Percentiles rank a stretch among this genome's conserved stretches.
phyloP scores from a whole-genome alignment of 2,329 filamentous ascomycete species.

The Diplodia seriata region DNA sequence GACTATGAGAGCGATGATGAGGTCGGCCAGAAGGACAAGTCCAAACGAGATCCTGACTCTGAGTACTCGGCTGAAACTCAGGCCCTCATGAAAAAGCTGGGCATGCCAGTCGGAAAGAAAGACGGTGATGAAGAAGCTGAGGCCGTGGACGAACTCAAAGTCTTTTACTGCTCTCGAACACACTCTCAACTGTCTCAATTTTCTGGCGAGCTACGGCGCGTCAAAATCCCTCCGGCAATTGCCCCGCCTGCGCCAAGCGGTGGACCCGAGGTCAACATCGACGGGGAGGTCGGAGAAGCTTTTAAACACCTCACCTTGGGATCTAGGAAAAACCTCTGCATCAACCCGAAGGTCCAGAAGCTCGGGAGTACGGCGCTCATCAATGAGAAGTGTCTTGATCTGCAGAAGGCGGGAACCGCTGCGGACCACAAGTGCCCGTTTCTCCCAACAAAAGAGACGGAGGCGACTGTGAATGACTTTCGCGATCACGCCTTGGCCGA shows the following conservation, averaged over 20 bases:
- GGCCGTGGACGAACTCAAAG: conserved; percentile 73
- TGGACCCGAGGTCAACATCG: conserved; percentile 28
- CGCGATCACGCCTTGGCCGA: conserved; percentile 83
- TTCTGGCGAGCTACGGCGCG: conserved; percentile 78
- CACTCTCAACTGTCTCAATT: conserved; percentile 93
- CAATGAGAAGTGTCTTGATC: conserved; percentile 89
- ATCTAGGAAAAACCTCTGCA: conserved; percentile 86
- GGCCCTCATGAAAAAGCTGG: conserved; percentile 70
- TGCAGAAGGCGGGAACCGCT: conserved; percentile 74
- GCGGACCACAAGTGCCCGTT: conserved; percentile 75
- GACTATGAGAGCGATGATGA: conserved; percentile 74
- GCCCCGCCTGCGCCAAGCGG: conserved; percentile 49
- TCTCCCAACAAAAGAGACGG: conserved; percentile 78
- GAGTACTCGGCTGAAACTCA: conserved; percentile 77
- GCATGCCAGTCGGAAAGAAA: conserved; percentile 43
- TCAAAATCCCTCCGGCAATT: conserved; percentile 76
- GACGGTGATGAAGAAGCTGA: conserved; percentile 56
- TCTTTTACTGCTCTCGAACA: conserved; percentile 91
- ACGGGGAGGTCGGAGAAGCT: conserved; percentile 58
- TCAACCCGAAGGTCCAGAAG: conserved; percentile 80
- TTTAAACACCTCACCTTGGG: conserved; percentile 85
- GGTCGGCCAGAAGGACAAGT: conserved; percentile 36
- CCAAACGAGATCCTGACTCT: conserved; percentile 41
- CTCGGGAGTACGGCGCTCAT: conserved; percentile 78
- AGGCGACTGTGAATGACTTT: conserved; percentile 76